Percentiles rank a stretch among this genome's conserved stretches.
Conservation (phyloP, 306 rosid species). For the Vigna radiata region DNA sequence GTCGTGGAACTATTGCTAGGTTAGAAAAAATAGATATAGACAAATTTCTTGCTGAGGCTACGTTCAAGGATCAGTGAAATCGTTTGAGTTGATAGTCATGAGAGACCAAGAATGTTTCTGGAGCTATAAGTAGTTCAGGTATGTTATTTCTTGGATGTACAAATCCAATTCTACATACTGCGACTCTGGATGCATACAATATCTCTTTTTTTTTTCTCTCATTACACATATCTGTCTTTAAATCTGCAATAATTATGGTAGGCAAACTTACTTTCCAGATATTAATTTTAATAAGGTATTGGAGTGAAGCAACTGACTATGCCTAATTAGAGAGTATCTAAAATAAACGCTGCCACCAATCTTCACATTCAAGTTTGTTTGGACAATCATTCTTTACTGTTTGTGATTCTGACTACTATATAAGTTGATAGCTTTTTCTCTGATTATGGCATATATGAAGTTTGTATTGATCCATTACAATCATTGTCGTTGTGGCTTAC, state of each 20-base stretch:
- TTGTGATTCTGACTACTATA: not conserved
- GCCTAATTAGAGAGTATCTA: constrained; percentile 2
- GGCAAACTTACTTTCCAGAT: constrained; percentile 23
- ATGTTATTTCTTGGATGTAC: constrained; percentile 36
- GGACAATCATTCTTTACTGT: constrained; percentile 26
- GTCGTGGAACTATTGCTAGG: constrained; percentile 51
- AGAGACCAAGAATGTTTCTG: constrained; percentile 51
- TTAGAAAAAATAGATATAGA: constrained; percentile 50
- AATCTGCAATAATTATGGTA: constrained; percentile 27
- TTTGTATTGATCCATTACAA: not conserved
- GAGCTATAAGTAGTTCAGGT: constrained; percentile 62
- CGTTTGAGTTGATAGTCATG: constrained; percentile 47
- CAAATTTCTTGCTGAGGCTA: constrained; percentile 40
- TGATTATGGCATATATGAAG: not conserved
- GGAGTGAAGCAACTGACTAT: constrained; percentile 24
- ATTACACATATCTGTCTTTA: constrained; percentile 25
- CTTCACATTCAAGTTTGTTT: not conserved
- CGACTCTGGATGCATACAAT: constrained; percentile 20
- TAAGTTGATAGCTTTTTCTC: not conserved
- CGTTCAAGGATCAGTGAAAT: constrained; percentile 48
- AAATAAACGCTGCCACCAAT: not conserved
- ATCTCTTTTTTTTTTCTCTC: constrained; percentile 1
- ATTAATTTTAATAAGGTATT: constrained; percentile 10
- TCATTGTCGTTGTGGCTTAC: not conserved
- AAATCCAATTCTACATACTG: constrained; percentile 37